Percentiles rank a stretch among this genome's conserved stretches.
Evolutionary conservation across 2,329 filamentous ascomycete species (phyloP).

Genomic region (Tolypocladium inflatum): DNA sequence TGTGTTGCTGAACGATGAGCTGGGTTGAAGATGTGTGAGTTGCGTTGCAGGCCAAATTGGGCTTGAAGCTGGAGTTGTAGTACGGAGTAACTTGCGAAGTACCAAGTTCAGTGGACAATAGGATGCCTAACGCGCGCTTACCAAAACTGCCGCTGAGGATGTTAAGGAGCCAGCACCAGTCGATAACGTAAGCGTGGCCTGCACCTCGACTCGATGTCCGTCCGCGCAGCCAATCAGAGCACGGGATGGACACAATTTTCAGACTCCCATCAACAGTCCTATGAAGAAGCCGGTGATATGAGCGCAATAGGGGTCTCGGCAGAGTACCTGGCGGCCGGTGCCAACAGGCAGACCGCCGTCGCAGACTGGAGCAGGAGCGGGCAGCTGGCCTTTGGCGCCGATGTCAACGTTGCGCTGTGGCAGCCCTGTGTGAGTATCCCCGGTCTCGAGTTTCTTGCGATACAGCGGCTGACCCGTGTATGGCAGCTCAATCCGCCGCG

Average conservation of each 20-base stretch:
- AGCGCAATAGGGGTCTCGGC: constrained; percentile 22
- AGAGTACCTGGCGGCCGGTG: constrained; percentile 64
- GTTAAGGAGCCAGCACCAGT: not conserved
- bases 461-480: not conserved
- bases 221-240: constrained; percentile 25
- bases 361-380: constrained; percentile 78
- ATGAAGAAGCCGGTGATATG: constrained; percentile 13
- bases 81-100: not conserved
- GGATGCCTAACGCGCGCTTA: too few relatives aligned
- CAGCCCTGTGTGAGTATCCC: constrained; percentile 55
- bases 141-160: too few relatives aligned
- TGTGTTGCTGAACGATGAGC: not conserved
- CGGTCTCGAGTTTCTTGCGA: not conserved
- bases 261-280: constrained; percentile 16
- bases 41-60: too few relatives aligned
- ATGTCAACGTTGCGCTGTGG: constrained; percentile 86
- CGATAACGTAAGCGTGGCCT: constrained; percentile 1
- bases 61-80: not conserved
- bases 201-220: constrained; percentile 10
- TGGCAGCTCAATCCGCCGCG: constrained; percentile 24
- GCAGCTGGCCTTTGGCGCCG: constrained; percentile 78
- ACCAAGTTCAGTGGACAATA: too few relatives aligned
- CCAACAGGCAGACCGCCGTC: constrained; percentile 80
- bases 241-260: constrained; percentile 21
- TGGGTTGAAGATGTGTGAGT: not conserved